phyloP scores from a whole-genome alignment of 495 filamentous ascomycete species.

The Aspergillus carlsbadensis region DNA sequence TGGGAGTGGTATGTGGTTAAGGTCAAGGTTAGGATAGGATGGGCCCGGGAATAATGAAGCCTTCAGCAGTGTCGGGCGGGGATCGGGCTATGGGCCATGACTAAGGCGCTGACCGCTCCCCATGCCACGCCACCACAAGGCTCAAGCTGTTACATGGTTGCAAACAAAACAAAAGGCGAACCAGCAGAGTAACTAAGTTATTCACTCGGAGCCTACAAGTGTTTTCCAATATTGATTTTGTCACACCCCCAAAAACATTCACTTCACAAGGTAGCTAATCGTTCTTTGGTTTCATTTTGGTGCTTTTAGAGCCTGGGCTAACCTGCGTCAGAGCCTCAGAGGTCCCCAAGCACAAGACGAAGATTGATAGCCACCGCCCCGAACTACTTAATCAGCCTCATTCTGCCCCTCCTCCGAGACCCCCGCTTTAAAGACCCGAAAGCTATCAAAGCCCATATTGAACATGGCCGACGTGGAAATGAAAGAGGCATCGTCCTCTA shows the following conservation, averaged over 20 bases:
- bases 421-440: neutral
- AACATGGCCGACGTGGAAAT: constrained; percentile 96
- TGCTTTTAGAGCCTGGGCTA: neutral
- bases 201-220: neutral
- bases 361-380: neutral
- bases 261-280: constrained; percentile 3
- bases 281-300: neutral
- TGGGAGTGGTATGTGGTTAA: constrained; percentile 5
- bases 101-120: constrained; percentile 7
- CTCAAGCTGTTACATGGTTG: neutral
- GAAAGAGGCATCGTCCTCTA: constrained; percentile 71
- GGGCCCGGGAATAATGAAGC: neutral
- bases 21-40: constrained; percentile 1
- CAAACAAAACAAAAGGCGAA: constrained; percentile 18
- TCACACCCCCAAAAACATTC: neutral
- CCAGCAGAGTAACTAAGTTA: neutral
- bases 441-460: neutral
- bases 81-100: constrained; percentile 6
- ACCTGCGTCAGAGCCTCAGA: neutral
- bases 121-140: constrained; percentile 11
- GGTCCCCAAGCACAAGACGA: no score
- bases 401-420: constrained; percentile 15
- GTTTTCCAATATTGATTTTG: neutral
- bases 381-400: constrained; percentile 22
- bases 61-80: constrained; percentile 5